Evolutionary conservation across 2,329 filamentous ascomycete genomes (phyloP).

Genomic region (Thielaviopsis musarum): DNA sequence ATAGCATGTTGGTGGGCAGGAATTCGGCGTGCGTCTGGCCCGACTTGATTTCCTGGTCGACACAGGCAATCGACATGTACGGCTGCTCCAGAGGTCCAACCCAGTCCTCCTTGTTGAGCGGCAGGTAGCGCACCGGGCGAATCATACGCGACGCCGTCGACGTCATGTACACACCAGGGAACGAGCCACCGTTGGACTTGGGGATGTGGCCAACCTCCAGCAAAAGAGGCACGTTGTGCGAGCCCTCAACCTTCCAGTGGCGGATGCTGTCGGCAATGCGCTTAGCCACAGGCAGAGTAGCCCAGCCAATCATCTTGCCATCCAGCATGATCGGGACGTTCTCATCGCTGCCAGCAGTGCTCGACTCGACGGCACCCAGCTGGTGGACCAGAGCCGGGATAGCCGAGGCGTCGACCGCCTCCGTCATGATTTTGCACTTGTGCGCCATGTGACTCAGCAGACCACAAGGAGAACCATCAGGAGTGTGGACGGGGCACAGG

Average conservation of each 20-base stretch:
- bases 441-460: conserved; percentile 89
- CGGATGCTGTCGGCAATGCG: conserved; percentile 73
- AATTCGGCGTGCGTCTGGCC: conserved; percentile 89
- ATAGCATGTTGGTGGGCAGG: conserved; percentile 89
- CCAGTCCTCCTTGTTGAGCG: conserved; percentile 69
- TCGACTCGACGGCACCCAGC: conserved; percentile 60
- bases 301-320: conserved; percentile 79
- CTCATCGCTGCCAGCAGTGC: conserved; percentile 64
- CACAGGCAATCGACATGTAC: conserved; percentile 93
- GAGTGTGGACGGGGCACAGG: conserved; percentile 91
- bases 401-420: conserved; percentile 53
- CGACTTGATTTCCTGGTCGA: conserved; percentile 74
- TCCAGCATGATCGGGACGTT: conserved; percentile 83
- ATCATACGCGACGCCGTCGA: conserved; percentile 76
- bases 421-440: conserved; percentile 80
- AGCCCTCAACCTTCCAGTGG: conserved; percentile 88
- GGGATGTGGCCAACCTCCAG: conserved; percentile 89
- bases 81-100: conserved; percentile 92
- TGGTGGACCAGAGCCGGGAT: conserved; percentile 59
- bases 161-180: conserved; percentile 89
- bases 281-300: conserved; percentile 65
- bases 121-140: conserved; percentile 79
- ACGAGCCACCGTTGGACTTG: conserved; percentile 77
- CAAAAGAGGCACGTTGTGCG: conserved; percentile 60
- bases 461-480: conserved; percentile 88